Percentiles rank a stretch among this genome's conserved stretches.
These are phyloP conservation scores for Wickerhamomyces silvicola DNA, from an alignment of 805 yeast genomes.

Conservation along the genomic window DNA sequence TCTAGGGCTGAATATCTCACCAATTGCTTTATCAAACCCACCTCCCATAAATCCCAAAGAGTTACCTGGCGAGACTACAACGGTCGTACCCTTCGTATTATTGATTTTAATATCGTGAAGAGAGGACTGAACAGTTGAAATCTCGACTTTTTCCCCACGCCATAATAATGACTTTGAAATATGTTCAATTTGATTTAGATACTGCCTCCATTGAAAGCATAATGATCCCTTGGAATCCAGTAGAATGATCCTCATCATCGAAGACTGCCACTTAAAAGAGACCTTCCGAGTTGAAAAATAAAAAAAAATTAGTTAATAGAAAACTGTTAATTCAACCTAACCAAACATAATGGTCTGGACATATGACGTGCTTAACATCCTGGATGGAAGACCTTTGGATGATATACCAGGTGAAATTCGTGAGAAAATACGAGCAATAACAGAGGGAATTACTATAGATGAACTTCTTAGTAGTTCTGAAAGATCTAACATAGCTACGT, in stretches of 20 bases:
- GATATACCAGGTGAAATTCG: background rate
- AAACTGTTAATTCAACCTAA: too few species aligned
- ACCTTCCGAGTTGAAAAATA: too few species aligned
- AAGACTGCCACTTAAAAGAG: too few species aligned
- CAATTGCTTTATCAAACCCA: slow-evolving; percentile 32
- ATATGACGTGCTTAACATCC: background rate
- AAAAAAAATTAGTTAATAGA: too few species aligned
- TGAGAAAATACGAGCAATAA: background rate
- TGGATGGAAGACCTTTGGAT: background rate
- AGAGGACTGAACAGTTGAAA: too few species aligned
- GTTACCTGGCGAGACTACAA: slow-evolving; percentile 37
- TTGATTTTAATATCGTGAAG: too few species aligned
- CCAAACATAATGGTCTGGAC: slow-evolving; percentile 1
- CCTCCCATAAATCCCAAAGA: slow-evolving; percentile 34
- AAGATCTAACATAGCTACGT: background rate
- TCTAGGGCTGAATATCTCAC: slow-evolving; percentile 19
- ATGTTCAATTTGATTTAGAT: too few species aligned
- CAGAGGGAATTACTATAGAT: background rate
- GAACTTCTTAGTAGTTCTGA: background rate
- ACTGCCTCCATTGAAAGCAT: too few species aligned
- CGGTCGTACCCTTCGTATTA: slow-evolving; percentile 9
- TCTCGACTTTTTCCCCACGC: too few species aligned
- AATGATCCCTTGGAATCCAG: too few species aligned
- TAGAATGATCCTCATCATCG: too few species aligned
- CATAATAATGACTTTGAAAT: too few species aligned